phyloP scores from a whole-genome alignment of 2,329 filamentous ascomycete genomes.

The Endocalyx cinctus region DNA sequence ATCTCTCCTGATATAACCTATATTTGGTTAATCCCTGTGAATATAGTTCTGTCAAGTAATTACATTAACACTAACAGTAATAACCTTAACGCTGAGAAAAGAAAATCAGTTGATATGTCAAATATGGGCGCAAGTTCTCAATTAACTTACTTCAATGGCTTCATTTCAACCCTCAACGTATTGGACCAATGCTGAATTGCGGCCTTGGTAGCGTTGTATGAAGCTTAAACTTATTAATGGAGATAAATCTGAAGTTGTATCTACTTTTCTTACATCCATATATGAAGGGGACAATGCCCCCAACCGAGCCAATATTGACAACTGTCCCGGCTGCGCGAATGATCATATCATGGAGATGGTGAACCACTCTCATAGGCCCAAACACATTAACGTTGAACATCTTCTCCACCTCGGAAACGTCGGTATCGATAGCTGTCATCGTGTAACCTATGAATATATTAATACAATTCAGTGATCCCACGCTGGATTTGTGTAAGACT shows the following conservation, averaged over 20 bases:
- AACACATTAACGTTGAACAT: conserved; percentile 25
- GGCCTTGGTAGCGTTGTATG: conserved; percentile 23
- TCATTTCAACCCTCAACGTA: conserved; percentile 18
- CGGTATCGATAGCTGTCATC: conserved; percentile 22
- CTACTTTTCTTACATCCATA: conserved; percentile 19
- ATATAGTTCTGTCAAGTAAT: too few relatives aligned
- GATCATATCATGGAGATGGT: conserved; percentile 18
- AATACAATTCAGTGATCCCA: neutral
- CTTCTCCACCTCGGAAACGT: conserved; percentile 9
- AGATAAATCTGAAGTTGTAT: neutral
- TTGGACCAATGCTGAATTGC: conserved; percentile 19
- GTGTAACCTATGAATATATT: conserved; percentile 15
- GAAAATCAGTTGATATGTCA: neutral
- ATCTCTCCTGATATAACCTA: conserved; percentile 24
- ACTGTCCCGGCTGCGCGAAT: conserved; percentile 15
- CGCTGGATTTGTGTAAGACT: too few relatives aligned
- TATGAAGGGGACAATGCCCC: conserved; percentile 18
- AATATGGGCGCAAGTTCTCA: neutral
- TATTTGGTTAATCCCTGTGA: neutral
- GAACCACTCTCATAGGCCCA: conserved; percentile 23
- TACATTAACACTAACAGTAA: conserved; percentile 7
- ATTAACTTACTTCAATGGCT: conserved; percentile 13
- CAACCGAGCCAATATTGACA: conserved; percentile 23
- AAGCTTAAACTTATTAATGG: conserved; percentile 8
- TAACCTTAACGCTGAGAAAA: conserved; percentile 11